Evolutionary conservation across 305 asterid species (phyloP).

Genomic region (Striga hermonthica): DNA sequence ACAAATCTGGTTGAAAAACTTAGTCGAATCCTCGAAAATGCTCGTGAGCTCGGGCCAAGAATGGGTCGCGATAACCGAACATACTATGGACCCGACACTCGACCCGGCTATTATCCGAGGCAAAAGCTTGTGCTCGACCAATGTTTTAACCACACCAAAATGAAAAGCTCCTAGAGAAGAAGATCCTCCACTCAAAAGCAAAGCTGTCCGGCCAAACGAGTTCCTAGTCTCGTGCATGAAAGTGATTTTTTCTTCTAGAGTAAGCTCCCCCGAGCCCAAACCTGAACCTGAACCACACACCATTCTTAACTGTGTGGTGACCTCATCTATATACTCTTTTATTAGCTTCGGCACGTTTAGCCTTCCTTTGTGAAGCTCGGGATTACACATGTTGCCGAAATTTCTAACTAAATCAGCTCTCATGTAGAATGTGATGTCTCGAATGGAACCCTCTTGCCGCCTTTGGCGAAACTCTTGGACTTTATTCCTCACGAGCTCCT

Average conservation of each 20-base stretch:
- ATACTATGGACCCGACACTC: slow-evolving; percentile 90
- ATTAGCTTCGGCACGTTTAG: slow-evolving; percentile 84
- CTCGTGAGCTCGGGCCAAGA: slow-evolving; percentile 97
- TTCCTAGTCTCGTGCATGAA: slow-evolving; percentile 94
- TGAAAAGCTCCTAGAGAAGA: slow-evolving; percentile 81
- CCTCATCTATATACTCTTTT: slow-evolving; percentile 89
- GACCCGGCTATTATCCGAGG: slow-evolving; percentile 94
- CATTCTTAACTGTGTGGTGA: slow-evolving; percentile 78
- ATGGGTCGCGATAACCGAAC: slow-evolving; percentile 77
- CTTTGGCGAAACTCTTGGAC: slow-evolving; percentile 81
- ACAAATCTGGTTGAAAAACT: slow-evolving; percentile 79
- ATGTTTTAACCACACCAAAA: slow-evolving; percentile 79
- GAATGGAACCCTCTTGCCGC: slow-evolving; percentile 77
- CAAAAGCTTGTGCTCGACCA: slow-evolving; percentile 81
- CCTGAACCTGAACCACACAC: slow-evolving; percentile 53
- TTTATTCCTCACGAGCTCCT: slow-evolving; percentile 78
- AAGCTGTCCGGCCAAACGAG: slow-evolving; percentile 92
- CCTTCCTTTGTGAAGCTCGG: slow-evolving; percentile 86
- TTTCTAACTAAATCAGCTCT: slow-evolving; percentile 88
- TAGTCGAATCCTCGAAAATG: slow-evolving; percentile 81
- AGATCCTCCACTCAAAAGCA: slow-evolving; percentile 92
- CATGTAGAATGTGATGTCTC: slow-evolving; percentile 85
- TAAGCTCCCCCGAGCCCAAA: slow-evolving; percentile 72
- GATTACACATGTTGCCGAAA: slow-evolving; percentile 93
- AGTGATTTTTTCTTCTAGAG: slow-evolving; percentile 85